Percentiles rank a stretch among this genome's conserved stretches.
Conservation (phyloP, 495 filamentous ascomycete genomes). For the Aspergillus avenaceus region DNA sequence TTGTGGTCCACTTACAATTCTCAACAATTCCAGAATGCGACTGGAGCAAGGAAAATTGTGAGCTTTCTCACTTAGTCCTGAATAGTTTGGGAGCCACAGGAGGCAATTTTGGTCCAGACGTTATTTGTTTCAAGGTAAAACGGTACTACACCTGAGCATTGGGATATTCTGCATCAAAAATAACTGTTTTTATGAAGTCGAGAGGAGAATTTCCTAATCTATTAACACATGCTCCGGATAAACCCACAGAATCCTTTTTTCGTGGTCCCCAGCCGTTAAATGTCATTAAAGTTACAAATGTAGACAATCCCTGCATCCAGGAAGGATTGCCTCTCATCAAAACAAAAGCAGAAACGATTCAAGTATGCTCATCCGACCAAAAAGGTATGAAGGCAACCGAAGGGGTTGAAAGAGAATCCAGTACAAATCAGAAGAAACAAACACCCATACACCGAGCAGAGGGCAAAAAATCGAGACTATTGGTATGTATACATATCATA, state of each 20-base stretch:
- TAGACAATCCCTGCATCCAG: slow-evolving; percentile 32
- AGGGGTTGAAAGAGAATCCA: slow-evolving; percentile 14
- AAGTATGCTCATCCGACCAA: slow-evolving; percentile 17
- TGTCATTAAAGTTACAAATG: slow-evolving; percentile 45
- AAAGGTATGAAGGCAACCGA: slow-evolving; percentile 19
- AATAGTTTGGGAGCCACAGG: neutral
- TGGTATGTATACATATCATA: slow-evolving; percentile 44
- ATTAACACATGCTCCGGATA: slow-evolving; percentile 43
- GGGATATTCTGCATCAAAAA: neutral
- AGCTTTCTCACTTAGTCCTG: neutral
- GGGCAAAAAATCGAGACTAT: slow-evolving; percentile 18
- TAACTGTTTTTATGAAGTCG: slow-evolving; percentile 24
- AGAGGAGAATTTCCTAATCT: slow-evolving; percentile 49
- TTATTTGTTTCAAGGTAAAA: neutral
- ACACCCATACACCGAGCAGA: slow-evolving; percentile 40
- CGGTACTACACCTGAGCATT: neutral
- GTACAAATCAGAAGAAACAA: slow-evolving; percentile 27
- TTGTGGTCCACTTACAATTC: slow-evolving; percentile 5
- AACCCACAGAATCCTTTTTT: slow-evolving; percentile 37
- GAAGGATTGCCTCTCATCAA: slow-evolving; percentile 15
- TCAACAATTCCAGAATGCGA: slow-evolving; percentile 5
- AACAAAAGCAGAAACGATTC: slow-evolving; percentile 4
- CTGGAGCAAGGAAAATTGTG: too few species aligned
- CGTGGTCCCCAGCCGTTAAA: slow-evolving; percentile 38
- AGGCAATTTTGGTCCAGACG: neutral